These are phyloP conservation scores for Aegilops tauschii DNA, from an alignment of 176 grass and related monocot species.

Conservation along the genomic window DNA sequence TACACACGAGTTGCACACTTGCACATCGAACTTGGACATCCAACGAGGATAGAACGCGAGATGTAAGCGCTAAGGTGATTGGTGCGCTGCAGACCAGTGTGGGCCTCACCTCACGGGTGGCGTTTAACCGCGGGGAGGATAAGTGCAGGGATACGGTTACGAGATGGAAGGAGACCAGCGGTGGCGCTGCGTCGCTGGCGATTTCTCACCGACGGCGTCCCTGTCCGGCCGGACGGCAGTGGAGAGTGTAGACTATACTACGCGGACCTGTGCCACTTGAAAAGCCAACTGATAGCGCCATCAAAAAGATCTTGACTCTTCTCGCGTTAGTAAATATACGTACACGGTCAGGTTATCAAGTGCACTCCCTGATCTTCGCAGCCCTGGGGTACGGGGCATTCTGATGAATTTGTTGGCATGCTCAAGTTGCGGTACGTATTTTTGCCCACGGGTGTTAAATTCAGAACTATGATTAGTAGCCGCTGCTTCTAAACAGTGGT, in stretches of 20 bases:
- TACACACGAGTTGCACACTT: neutral
- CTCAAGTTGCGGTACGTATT: neutral
- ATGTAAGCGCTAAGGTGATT: neutral
- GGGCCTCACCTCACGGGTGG: neutral
- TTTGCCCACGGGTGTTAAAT: neutral
- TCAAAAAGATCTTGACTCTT: neutral
- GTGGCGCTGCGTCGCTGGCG: constrained; percentile 4
- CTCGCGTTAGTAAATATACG: neutral
- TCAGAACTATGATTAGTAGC: neutral
- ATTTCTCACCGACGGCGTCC: constrained; percentile 30
- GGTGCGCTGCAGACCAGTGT: neutral
- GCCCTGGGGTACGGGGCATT: neutral
- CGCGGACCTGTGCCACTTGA: neutral
- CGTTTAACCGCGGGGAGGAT: constrained; percentile 15
- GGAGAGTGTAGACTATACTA: neutral
- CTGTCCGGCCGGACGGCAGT: neutral
- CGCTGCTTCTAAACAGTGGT: neutral
- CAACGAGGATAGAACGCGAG: neutral
- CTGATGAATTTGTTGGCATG: neutral
- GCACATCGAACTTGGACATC: neutral
- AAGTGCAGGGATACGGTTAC: neutral
- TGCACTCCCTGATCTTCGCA: neutral
- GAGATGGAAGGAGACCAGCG: neutral
- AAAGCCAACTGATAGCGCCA: neutral
- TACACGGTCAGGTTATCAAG: neutral